Base-by-base conservation (phyloP, 257 asterid species). In the Anisodus tanguticus region DNA sequence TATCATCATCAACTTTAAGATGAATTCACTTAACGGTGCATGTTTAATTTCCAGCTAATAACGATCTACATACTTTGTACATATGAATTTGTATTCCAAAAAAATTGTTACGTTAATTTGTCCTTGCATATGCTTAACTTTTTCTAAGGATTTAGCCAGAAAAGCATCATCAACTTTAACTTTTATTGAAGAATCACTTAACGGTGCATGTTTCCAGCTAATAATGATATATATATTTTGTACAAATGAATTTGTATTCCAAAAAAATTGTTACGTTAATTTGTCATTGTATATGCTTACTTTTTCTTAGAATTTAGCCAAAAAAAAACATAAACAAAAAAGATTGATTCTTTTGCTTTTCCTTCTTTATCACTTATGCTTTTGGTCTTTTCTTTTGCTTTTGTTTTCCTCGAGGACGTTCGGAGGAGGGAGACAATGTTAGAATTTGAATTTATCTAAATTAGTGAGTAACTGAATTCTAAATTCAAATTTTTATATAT, bases 1-100 rank as follows among this genome's bases (percentile, higher is more conserved):
- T 35, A 67, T 35, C 74, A 35, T 67, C 74, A 67, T 13, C 74
- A 35, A 67, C 11, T 67, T 69, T 37, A 68, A 68, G 77, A 68
- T 39, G 51, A 68, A 68, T 68, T 39, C 47, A 68, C 4, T 68
- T 68, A 39, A 68, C 77, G 77, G 53, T 6, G 53, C 53, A 58
- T 58, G 8, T 0, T 58, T 58, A 22, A 22, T 58, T 58, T 11
- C 58, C 5, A 54, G 58, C 16, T 54, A 54, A 54, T 54, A 54
- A 54, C 1, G 17, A 4, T 54, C 3, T 12, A 54, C 11, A 11
- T 54, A 54, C 17, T 54, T 3, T 31, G 10, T 67, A 67, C 19
- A 6, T 13, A 67, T 63, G 15, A 9, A 19, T 45, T 66, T 66
- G 71, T 66, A 31, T 66, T 9, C 17, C 45, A 64, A 64, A 37